Evolutionary conservation across 495 filamentous ascomycete genomes (phyloP), one percentile per base, ranked within the genome.

Genomic region (Aspergillus sclerotiicarbonarius): DNA sequence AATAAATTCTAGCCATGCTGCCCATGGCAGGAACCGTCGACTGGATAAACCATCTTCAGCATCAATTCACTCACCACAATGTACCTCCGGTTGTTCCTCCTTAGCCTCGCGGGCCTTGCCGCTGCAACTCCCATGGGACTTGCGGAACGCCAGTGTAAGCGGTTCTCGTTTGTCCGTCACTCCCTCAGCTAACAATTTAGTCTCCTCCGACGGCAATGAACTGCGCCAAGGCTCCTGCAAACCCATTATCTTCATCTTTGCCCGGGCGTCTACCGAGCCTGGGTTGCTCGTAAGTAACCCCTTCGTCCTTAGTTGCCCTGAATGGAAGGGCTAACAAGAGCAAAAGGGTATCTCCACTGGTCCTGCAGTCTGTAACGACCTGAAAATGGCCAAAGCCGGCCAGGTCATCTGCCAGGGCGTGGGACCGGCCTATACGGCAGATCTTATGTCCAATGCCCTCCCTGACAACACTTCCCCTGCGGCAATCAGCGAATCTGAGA

Each of bases 161-260:
- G 20, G 25, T 33, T 6, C 6, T 12, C 29, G 12, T 25, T n/a
- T 33, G 10, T 25, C 6, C 35, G 6, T 16, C 31, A 12, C 21
- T 19, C 19, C 31, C 16, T 47, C 6, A 25, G 57, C 51, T 62
- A 37, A 52, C 16, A 30, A 19, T 8, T 15, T 29, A 18, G 16
- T 21, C 37, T 31, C 35, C 51, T 25, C 19, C 20, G 8, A 15
- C 4, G 63, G 63, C n/a, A 82, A 76, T 43, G 78, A 82, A 31
- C 79, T 80, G 50, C 72, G 71, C n/a, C 53, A 71, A 4, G 68
- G 69, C 16, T 64, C 69, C 12, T 83, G 80, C 66, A 75, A 76
- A 21, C 63, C 67, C 29, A 71, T 82, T 35, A 78, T 80, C 59
- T 78, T 82, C 65, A 76, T 82, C 57, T 82, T 71, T 56, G 81